Evolutionary conservation across 2,329 filamentous ascomycete genomes (phyloP).

Genomic region (Diaporthe sp.): DNA sequence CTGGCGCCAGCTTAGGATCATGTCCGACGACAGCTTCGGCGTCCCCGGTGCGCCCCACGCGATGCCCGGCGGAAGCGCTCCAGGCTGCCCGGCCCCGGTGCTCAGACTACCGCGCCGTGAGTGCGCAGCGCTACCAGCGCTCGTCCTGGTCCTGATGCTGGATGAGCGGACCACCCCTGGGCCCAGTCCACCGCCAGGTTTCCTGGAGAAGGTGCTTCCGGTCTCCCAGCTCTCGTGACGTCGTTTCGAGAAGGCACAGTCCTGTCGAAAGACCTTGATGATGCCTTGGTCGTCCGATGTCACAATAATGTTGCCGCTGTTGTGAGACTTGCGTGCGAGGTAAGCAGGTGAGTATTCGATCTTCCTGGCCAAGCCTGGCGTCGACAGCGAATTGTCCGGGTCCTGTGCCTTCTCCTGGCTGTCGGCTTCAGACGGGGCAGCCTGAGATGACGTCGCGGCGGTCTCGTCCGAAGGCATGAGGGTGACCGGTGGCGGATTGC

Average conservation of each 20-base stretch:
- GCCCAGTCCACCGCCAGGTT: slow-evolving; percentile 67
- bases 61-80: slow-evolving; percentile 51
- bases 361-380: slow-evolving; percentile 52
- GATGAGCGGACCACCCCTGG: slow-evolving; percentile 70
- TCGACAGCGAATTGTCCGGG: slow-evolving; percentile 41
- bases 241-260: slow-evolving; percentile 88
- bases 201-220: slow-evolving; percentile 81
- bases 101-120: slow-evolving; percentile 70
- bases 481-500: slow-evolving; percentile 92
- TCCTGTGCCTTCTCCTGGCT: slow-evolving; percentile 30
- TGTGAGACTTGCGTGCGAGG: slow-evolving; percentile 80
- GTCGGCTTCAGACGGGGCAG: slow-evolving; percentile 44
- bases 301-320: slow-evolving; percentile 89
- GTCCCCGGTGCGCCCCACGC: slow-evolving; percentile 46
- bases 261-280: slow-evolving; percentile 96
- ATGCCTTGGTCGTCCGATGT: slow-evolving; percentile 89
- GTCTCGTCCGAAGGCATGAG: slow-evolving; percentile 81
- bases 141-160: slow-evolving; percentile 70
- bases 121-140: slow-evolving; percentile 61
- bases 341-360: slow-evolving; percentile 83
- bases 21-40: slow-evolving; percentile 69
- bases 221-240: slow-evolving; percentile 84
- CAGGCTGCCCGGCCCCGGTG: slow-evolving; percentile 43
- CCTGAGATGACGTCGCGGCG: slow-evolving; percentile 51
- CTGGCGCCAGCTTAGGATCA: slow-evolving; percentile 91